Evolutionary conservation across 345 rosid species (phyloP), one percentile per base, ranked within the genome.

Genomic region (Citropsis articulata): DNA sequence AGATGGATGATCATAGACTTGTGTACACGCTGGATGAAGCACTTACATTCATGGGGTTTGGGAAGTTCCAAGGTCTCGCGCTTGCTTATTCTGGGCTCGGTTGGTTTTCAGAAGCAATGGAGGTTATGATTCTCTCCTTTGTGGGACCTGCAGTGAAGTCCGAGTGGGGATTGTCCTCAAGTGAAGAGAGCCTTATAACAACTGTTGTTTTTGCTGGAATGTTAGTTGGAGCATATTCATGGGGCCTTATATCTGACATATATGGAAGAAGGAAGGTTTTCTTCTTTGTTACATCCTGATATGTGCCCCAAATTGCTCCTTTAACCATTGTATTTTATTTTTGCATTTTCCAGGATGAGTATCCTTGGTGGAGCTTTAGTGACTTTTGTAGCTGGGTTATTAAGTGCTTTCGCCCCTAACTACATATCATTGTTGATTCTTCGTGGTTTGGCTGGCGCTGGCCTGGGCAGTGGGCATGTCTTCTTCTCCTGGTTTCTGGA

Each of bases 381-480:
- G 62, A 86, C 92, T 12, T 74, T 88, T 76, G 87, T 57, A 74
- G 88, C 87, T 72, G 94, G 94, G 65, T 73, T 90, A 14, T 75
- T 90, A 55, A 90, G 94, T 82, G 80, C 92, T 16, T 81, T 90
- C 57, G 42, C 92, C 72, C 89, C 87, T 7, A 89, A 87, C 71
- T 90, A 87, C 71, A 16, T 73, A 24, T 66, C 74, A 28, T 71
- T 90, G 56, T 16, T 89, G 40, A 38, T 77, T 69, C 72, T 79
- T 31, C 91, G 94, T 4, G 83, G 83, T 67, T 50, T 90, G 42
- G 94, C 86, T 64, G 94, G 92, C 21, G 67, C 87, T 81, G 94
- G 94, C 48, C 70, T 89, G 50, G 92, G 92, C 45, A 89, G 94
- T 57, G 90, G 85, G 35, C 84, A 86, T 78, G 94, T 90, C 36